Evolutionary conservation across 116 monocot genomes (phyloP), one percentile per base, ranked within the genome.

Genomic region (Cymodocea nodosa): DNA sequence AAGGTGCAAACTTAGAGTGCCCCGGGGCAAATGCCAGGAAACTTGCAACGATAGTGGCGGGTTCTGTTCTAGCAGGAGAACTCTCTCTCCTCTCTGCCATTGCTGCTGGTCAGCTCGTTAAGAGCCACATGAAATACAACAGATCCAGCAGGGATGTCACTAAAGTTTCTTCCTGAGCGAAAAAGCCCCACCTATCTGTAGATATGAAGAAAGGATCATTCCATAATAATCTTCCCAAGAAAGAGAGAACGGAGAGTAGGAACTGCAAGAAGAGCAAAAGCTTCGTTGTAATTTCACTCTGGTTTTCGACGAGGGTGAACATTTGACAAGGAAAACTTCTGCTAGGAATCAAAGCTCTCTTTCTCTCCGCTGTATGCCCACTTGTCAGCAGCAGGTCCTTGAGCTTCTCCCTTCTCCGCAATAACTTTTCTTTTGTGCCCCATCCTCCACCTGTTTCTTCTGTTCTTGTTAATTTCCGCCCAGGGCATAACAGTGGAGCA

Each of bases 101-200:
- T 71, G 98, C 98, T 15, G 82, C 92, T 4, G 98, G 98, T 34
- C 92, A 99, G 35, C 98, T 99, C 49, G 98, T 99, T 13, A 89
- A 70, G 66, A 92, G 89, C 79, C 98, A 99, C 76, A 89, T 92
- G 92, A 99, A 84, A 73, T 92, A 89, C 69, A 99, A 99, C 80
- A 81, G 97, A 40, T 91, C 97, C 56, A 70, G 75, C 72, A 91
- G 71, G 68, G 91, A 88, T 69, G 49, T 88, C 16, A 48, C 84
- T 73, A 82, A 77, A 25, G 49, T 60, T 10, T 56, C 76, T 15
- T 71, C 84, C 15, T 80, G 65, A 76, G 35, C 19, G 44, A 15
- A 15, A 7, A 52, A 60, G n/a, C 5, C 16, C 12, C 15, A 13
- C 16, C 14, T 3, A 23, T 48, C 20, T 60, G 60, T 50, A 70